Evolutionary conservation across 1,284 basidiomycete genomes (phyloP).

Genomic region (Exobasidium cylindrosporum): DNA sequence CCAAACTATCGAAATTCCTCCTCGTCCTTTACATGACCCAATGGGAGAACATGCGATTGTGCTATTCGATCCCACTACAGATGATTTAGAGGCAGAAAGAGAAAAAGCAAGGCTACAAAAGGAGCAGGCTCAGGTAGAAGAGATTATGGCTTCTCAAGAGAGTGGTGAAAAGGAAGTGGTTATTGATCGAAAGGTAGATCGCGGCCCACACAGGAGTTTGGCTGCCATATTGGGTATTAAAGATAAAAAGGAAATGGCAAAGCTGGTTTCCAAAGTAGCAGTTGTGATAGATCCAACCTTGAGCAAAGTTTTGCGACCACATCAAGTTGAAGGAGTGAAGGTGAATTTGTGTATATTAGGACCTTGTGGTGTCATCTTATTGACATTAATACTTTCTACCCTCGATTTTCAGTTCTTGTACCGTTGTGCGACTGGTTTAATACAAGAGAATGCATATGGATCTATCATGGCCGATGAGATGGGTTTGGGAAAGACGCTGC

Average conservation of each 20-base stretch:
- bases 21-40: slow-evolving; percentile 88
- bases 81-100: slow-evolving; percentile 59
- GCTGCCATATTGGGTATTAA: slow-evolving; percentile 72
- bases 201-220: slow-evolving; percentile 83
- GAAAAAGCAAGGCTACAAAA: slow-evolving; percentile 66
- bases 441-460: slow-evolving; percentile 87
- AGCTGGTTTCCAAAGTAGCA: slow-evolving; percentile 71
- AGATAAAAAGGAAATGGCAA: slow-evolving; percentile 33
- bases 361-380: background rate
- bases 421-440: slow-evolving; percentile 87
- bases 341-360: slow-evolving; percentile 17
- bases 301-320: slow-evolving; percentile 84
- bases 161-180: slow-evolving; percentile 20
- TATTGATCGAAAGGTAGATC: background rate
- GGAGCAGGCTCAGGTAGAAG: slow-evolving; percentile 64
- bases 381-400: background rate
- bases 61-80: slow-evolving; percentile 91
- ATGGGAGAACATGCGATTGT: slow-evolving; percentile 98
- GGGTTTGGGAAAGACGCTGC: slow-evolving; percentile 83
- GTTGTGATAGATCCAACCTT: slow-evolving; percentile 94
- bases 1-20: slow-evolving; percentile 76
- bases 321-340: slow-evolving; percentile 81
- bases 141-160: background rate
- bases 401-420: slow-evolving; percentile 74
- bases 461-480: slow-evolving; percentile 99